phyloP scores from a whole-genome alignment of 306 rosid genomes.

The Begonia loranthoides region DNA sequence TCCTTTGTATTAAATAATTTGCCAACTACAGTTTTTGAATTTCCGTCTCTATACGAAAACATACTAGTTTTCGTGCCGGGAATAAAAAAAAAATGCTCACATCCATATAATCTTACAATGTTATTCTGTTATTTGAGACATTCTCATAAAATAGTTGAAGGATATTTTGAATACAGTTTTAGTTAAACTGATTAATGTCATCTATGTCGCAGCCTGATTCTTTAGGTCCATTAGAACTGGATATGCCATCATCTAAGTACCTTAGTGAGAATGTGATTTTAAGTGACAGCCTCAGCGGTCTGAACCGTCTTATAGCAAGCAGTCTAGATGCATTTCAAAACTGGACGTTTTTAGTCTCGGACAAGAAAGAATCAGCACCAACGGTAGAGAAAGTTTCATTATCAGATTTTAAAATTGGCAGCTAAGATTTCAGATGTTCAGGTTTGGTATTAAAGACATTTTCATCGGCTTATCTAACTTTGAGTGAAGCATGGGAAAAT shows the following conservation, averaged over 20 bases:
- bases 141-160: not conserved
- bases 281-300: slow-evolving; percentile 77
- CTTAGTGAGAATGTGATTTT: slow-evolving; percentile 49
- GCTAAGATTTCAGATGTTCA: slow-evolving; percentile 20
- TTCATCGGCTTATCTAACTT: slow-evolving; percentile 4
- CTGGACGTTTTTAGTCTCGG: slow-evolving; percentile 80
- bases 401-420: slow-evolving; percentile 56
- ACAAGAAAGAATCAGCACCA: slow-evolving; percentile 72
- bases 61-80: not conserved
- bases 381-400: slow-evolving; percentile 40
- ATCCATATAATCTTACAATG: not conserved
- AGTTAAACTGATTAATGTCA: not conserved
- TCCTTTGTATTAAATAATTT: not conserved
- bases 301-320: slow-evolving; percentile 94
- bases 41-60: no score
- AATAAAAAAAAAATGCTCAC: not conserved
- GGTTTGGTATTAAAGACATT: not conserved
- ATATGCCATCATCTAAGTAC: slow-evolving; percentile 63
- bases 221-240: slow-evolving; percentile 77
- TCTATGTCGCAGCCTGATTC: slow-evolving; percentile 72
- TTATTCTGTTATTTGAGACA: not conserved
- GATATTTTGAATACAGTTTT: not conserved
- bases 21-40: slow-evolving; percentile 2
- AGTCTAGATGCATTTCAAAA: slow-evolving; percentile 98
- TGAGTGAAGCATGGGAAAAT: slow-evolving; percentile 29